Base-by-base conservation (phyloP, 805 yeast genomes). In the Spathaspora girioi region DNA sequence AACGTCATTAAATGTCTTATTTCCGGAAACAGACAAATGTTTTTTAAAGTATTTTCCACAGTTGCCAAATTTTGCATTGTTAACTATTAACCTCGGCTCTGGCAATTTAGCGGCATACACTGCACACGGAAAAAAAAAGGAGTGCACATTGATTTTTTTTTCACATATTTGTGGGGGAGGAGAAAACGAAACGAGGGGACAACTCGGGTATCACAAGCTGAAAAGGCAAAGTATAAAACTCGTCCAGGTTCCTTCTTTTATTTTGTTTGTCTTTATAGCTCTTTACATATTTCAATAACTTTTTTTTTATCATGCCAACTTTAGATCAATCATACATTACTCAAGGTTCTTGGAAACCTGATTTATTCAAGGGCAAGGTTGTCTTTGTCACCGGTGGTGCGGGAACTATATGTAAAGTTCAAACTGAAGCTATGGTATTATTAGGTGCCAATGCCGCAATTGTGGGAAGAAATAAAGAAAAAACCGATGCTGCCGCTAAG, bases 351-450 rank as follows among this genome's bases (percentile, higher is more conserved):
- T 73, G 76, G 76, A 84, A 83, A 55, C 79, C 83, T 0, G 86
- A 80, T 54, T 60, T 89, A 41, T 91, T 91, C 71, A 76, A 82
- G 51, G 94, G 87, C 15, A 91, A 91, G 66, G 97, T 89, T 1
- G 96, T 84, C 8, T 87, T 92, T 59, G 89, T 91, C 46, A 92
- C 97, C 0, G 98, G 98, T 2, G 97, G 97, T 10, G 94, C 97
- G 1, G 97, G 97, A 3, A 84, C 96, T 11, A 92, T 92, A 48
- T 92, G 98, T 66, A 75, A 93, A 42, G 91, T 86, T 2, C 97
- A 92, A 66, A 81, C 88, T 0, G 96, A 88, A 63, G 96, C 96
- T 0, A 54, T 93, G 70, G 86, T 90, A 2, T 67, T 81, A n/a
- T 69, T 92, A 9, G 98, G 98, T 5, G 94, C 96, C 48, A 76